Conservation (phyloP, 257 asterid genomes). For the Voacanga thouarsii region DNA sequence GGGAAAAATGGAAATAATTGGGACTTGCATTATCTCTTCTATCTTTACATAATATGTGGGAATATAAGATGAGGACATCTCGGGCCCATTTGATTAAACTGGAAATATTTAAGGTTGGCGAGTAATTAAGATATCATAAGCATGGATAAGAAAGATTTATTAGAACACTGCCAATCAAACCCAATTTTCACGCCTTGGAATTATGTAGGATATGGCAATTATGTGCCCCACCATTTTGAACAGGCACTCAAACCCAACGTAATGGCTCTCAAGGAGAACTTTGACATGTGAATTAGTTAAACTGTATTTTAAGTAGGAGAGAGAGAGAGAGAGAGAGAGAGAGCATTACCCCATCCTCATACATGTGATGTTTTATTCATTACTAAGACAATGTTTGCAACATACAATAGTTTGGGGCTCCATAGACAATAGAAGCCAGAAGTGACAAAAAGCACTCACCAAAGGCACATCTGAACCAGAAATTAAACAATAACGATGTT, state of each 20-base stretch:
- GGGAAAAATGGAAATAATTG: constrained; percentile 46
- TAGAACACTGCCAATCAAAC: background rate
- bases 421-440: background rate
- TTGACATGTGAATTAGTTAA: background rate
- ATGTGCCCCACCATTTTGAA: background rate
- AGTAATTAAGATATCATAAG: background rate
- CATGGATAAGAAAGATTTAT: background rate
- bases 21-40: constrained; percentile 38
- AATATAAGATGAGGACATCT: background rate
- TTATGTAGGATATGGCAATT: background rate
- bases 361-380: background rate
- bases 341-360: background rate
- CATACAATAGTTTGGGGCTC: background rate
- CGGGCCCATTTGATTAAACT: background rate
- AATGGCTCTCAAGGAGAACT: constrained; percentile 1
- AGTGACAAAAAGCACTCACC: background rate
- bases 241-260: background rate
- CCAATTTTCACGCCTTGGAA: background rate
- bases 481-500: background rate
- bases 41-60: background rate
- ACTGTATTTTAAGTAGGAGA: background rate
- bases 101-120: background rate
- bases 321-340: background rate
- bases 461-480: background rate
- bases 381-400: background rate